Percentiles rank a stretch among this genome's conserved stretches.
phyloP scores from a whole-genome alignment of 1,284 basidiomycete genomes.

The Heimioporus retisporus region DNA sequence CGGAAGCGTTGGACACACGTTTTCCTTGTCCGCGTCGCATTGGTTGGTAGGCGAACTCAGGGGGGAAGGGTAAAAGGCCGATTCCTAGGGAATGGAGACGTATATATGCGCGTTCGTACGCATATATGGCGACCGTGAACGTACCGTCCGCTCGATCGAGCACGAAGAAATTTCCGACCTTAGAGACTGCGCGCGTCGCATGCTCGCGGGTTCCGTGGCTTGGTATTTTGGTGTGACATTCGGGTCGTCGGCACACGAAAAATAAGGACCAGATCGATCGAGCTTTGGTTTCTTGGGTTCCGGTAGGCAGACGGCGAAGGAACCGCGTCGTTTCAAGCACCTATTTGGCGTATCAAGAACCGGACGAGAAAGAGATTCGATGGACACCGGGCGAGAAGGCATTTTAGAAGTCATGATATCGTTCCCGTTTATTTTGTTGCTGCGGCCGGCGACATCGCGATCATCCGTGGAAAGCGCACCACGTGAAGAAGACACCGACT shows the following conservation, averaged over 20 bases:
- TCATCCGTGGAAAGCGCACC: neutral
- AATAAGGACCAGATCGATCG: slow-evolving; percentile 14
- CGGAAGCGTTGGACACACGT: too few species aligned
- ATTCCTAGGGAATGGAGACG: slow-evolving; percentile 15
- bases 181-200: slow-evolving; percentile 41
- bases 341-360: neutral
- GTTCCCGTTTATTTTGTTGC: neutral
- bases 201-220: slow-evolving; percentile 37
- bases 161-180: slow-evolving; percentile 30
- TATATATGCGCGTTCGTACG: slow-evolving; percentile 15
- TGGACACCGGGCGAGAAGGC: neutral
- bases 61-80: slow-evolving; percentile 19
- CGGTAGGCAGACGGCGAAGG: slow-evolving; percentile 5
- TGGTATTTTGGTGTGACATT: slow-evolving; percentile 22
- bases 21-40: slow-evolving; percentile 1
- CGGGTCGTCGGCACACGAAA: slow-evolving; percentile 3
- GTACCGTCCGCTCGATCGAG: slow-evolving; percentile 22
- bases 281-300: slow-evolving; percentile 32
- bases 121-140: neutral
- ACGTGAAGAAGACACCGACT: neutral
- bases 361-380: neutral
- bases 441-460: neutral
- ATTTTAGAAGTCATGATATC: neutral
- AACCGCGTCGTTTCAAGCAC: slow-evolving; percentile 30
- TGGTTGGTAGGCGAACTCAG: slow-evolving; percentile 1